A percentile compares a stretch with the other conserved stretches of the same genome.
These are phyloP conservation scores for Pleoardoris graminearum DNA, from an alignment of 2,329 filamentous ascomycete genomes.

Conservation along the genomic window DNA sequence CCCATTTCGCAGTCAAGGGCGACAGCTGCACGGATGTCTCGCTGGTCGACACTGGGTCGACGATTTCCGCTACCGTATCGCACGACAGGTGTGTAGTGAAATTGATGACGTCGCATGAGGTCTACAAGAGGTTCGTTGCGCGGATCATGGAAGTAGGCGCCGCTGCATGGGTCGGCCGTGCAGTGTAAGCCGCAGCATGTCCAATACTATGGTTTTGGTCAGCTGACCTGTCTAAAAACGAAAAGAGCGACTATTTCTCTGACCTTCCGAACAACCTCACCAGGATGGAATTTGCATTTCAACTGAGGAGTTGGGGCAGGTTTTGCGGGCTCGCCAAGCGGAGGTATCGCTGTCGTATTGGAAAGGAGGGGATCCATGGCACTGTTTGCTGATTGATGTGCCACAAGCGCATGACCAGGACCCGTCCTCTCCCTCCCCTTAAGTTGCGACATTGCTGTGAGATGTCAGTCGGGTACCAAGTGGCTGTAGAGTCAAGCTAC, in stretches of 20 bases:
- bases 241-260: neutral
- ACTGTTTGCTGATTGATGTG: neutral
- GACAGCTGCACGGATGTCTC: conserved; percentile 32
- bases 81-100: conserved; percentile 13
- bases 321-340: neutral
- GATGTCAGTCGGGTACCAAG: neutral
- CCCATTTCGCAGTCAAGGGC: conserved; percentile 63
- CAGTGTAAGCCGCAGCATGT: conserved; percentile 14
- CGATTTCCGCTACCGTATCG: too few species aligned
- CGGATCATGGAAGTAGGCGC: conserved; percentile 8
- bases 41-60: neutral
- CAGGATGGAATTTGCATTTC: neutral
- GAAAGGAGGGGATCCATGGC: neutral
- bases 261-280: conserved; percentile 5
- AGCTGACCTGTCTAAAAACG: neutral
- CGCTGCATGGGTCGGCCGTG: conserved; percentile 15
- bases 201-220: conserved; percentile 10
- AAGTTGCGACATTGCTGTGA: neutral
- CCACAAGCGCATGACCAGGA: neutral
- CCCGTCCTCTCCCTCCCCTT: neutral
- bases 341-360: neutral
- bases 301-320: neutral
- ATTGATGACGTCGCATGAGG: conserved; percentile 14
- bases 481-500: neutral
- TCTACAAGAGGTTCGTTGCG: conserved; percentile 7